Conservation (phyloP, 345 rosid species). For the Boechera divaricarpa region DNA sequence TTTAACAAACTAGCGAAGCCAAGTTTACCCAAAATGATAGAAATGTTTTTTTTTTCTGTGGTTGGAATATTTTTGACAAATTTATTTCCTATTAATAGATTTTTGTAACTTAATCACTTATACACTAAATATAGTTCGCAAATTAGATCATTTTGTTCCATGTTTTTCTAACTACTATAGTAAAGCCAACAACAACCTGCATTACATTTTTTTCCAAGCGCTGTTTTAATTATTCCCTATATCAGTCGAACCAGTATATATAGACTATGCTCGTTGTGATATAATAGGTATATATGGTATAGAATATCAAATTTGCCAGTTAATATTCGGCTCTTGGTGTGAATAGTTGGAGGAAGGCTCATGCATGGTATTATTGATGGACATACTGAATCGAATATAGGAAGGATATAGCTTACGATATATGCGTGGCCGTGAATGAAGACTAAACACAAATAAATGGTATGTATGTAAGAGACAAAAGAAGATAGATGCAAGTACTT, state of each 20-base stretch:
- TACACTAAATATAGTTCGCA: not conserved
- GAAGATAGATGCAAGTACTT: too few relatives aligned
- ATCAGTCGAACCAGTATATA: too few relatives aligned
- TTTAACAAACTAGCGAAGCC: not conserved
- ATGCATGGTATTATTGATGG: not conserved
- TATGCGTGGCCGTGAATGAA: not conserved
- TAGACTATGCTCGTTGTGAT: too few relatives aligned
- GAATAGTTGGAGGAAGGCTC: not conserved
- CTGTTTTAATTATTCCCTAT: too few relatives aligned
- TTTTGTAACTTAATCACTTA: slow-evolving; percentile 1
- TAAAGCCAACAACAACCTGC: too few relatives aligned
- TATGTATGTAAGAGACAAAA: too few relatives aligned
- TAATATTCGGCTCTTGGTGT: not conserved
- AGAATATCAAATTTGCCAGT: not conserved
- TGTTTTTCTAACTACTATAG: not conserved
- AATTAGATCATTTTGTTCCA: not conserved
- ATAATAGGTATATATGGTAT: not conserved
- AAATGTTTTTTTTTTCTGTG: not conserved
- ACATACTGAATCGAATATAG: too few relatives aligned
- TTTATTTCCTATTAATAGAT: not conserved
- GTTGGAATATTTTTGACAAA: not conserved
- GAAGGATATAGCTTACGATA: not conserved
- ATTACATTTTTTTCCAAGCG: too few relatives aligned
- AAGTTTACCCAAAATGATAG: not conserved
- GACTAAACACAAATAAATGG: not conserved